Percentiles rank a stretch among this genome's conserved stretches.
Conservation (phyloP, 2,329 filamentous ascomycete species). For the Metarhizium rileyi region DNA sequence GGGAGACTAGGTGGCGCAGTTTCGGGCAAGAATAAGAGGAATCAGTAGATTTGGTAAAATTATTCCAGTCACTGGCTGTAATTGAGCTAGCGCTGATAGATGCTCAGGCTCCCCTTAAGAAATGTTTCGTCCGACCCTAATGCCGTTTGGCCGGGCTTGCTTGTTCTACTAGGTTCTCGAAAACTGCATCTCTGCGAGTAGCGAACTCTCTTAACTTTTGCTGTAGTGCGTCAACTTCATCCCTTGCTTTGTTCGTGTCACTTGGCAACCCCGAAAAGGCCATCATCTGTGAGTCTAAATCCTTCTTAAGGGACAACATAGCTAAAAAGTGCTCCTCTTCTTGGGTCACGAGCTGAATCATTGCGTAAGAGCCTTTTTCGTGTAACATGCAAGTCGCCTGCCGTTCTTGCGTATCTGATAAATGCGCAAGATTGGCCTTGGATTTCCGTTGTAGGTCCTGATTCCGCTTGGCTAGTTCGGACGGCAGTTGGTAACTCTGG, state of each 20-base stretch:
- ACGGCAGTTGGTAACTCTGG: slow-evolving; percentile 41
- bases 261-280: slow-evolving; percentile 65
- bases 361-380: slow-evolving; percentile 27
- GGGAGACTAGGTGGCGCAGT: slow-evolving; percentile 64
- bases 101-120: background rate
- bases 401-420: slow-evolving; percentile 52
- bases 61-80: background rate
- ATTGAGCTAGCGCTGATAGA: background rate
- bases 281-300: slow-evolving; percentile 51
- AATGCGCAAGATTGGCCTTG: slow-evolving; percentile 54
- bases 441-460: slow-evolving; percentile 62
- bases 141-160: slow-evolving; percentile 42
- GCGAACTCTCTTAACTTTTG: slow-evolving; percentile 52
- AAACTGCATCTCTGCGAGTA: slow-evolving; percentile 58
- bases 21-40: slow-evolving; percentile 49
- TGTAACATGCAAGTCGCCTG: slow-evolving; percentile 29
- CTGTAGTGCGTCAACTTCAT: slow-evolving; percentile 59
- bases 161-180: slow-evolving; percentile 60
- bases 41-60: slow-evolving; percentile 12
- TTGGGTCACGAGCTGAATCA: slow-evolving; percentile 46
- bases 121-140: slow-evolving; percentile 10
- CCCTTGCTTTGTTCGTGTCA: slow-evolving; percentile 56
- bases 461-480: slow-evolving; percentile 59
- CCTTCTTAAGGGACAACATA: slow-evolving; percentile 47
- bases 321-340: slow-evolving; percentile 50